Evolutionary conservation across 1,139 yeast species (phyloP).

Genomic region (Lodderomyces oxycetoniae): DNA sequence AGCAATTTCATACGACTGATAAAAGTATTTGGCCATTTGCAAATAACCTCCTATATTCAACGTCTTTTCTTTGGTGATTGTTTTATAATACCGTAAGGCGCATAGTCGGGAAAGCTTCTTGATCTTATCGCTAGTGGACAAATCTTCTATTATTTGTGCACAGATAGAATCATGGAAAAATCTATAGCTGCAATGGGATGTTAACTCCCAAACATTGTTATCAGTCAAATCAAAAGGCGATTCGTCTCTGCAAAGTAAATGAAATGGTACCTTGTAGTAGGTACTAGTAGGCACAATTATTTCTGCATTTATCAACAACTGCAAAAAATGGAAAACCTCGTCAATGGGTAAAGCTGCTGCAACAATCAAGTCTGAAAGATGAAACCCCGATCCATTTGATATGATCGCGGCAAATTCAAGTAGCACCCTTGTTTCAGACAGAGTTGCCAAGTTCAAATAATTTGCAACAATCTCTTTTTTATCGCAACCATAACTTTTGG

Average conservation of each 20-base stretch:
- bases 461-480: slow-evolving; percentile 11
- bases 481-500: slow-evolving; percentile 2
- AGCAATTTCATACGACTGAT: slow-evolving; percentile 25
- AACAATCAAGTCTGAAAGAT: slow-evolving; percentile 38
- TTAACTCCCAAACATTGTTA: slow-evolving; percentile 32
- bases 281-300: slow-evolving; percentile 39
- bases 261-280: slow-evolving; percentile 48
- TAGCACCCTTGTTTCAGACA: slow-evolving; percentile 19
- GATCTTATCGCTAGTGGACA: slow-evolving; percentile 24
- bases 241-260: slow-evolving; percentile 26
- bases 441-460: slow-evolving; percentile 15
- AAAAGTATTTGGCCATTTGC: slow-evolving; percentile 33
- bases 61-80: slow-evolving; percentile 18
- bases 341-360: slow-evolving; percentile 32
- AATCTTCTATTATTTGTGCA: slow-evolving; percentile 21
- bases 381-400: slow-evolving; percentile 38
- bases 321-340: slow-evolving; percentile 25
- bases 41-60: slow-evolving; percentile 23
- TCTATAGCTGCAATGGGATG: slow-evolving; percentile 28
- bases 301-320: slow-evolving; percentile 30
- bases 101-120: slow-evolving; percentile 34
- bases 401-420: slow-evolving; percentile 45
- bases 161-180: slow-evolving; percentile 38
- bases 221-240: slow-evolving; percentile 38
- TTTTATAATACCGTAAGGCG: slow-evolving; percentile 38